Conservation (phyloP, 768 basidiomycete genomes). For the Agrocybe chaxingu region DNA sequence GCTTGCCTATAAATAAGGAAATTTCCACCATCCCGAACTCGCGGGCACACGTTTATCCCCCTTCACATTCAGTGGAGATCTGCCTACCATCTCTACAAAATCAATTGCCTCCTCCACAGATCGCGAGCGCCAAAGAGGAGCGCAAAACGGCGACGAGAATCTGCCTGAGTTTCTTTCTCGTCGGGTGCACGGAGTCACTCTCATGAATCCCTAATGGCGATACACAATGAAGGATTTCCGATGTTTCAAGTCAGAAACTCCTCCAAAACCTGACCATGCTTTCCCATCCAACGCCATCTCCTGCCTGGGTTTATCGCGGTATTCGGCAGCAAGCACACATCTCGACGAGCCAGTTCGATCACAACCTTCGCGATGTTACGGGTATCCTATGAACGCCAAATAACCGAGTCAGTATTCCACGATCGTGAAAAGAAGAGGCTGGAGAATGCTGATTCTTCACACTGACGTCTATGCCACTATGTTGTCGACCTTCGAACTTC, state of each 20-base stretch:
- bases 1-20: not conserved
- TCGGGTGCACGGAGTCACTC: constrained; percentile 10
- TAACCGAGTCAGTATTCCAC: constrained; percentile 16
- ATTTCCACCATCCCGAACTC: not conserved
- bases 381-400: constrained; percentile 59
- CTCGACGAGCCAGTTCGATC: constrained; percentile 69
- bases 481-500: constrained; percentile 78
- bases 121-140: no score
- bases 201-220: constrained; percentile 18
- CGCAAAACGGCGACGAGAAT: no score
- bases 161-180: no score
- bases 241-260: constrained; percentile 22
- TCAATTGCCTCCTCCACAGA: no score
- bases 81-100: no score
- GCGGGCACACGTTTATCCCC: no score
- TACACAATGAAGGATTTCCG: constrained; percentile 12
- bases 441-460: constrained; percentile 3
- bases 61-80: no score
- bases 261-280: constrained; percentile 63
- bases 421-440: constrained; percentile 13
- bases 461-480: constrained; percentile 90
- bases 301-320: constrained; percentile 60
- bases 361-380: constrained; percentile 86
- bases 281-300: constrained; percentile 88
- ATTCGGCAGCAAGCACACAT: constrained; percentile 70